Evolutionary conservation across 441 rosid genomes (phyloP).

Genomic region (Rhodomyrtus psidioides): DNA sequence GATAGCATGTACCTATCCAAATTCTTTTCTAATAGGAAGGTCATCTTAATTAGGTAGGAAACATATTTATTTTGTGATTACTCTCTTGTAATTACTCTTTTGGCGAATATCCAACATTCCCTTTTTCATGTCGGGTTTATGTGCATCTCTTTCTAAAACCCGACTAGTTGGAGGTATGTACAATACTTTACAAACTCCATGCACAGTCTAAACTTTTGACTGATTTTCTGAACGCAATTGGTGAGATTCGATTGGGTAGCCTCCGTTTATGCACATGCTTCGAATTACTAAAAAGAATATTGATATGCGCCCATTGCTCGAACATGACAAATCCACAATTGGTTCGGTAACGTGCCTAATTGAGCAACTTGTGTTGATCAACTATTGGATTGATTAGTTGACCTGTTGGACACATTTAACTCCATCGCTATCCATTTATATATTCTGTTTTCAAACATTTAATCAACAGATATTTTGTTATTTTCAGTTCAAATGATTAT

Average conservation of each 20-base stretch:
- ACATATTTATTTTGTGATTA: too few species aligned
- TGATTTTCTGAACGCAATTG: not conserved
- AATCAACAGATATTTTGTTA: not conserved
- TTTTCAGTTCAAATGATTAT: not conserved
- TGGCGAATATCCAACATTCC: not conserved
- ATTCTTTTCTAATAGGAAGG: not conserved
- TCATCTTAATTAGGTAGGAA: not conserved
- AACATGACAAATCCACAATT: not conserved
- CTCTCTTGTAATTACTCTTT: not conserved
- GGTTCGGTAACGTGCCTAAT: not conserved
- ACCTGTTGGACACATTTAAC: not conserved
- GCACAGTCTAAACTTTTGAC: not conserved
- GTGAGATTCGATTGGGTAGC: not conserved
- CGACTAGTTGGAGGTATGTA: not conserved
- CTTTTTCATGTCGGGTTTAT: accelerated
- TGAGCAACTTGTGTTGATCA: not conserved
- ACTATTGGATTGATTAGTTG: not conserved
- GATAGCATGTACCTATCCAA: not conserved
- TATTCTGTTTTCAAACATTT: not conserved
- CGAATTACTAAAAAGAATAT: not conserved
- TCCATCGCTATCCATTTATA: not conserved
- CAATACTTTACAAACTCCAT: not conserved
- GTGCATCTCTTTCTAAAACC: not conserved
- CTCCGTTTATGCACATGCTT: not conserved
- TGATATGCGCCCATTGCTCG: accelerated